Conservation (phyloP, 2,329 filamentous ascomycete genomes). For the Drechmeria coniospora region DNA sequence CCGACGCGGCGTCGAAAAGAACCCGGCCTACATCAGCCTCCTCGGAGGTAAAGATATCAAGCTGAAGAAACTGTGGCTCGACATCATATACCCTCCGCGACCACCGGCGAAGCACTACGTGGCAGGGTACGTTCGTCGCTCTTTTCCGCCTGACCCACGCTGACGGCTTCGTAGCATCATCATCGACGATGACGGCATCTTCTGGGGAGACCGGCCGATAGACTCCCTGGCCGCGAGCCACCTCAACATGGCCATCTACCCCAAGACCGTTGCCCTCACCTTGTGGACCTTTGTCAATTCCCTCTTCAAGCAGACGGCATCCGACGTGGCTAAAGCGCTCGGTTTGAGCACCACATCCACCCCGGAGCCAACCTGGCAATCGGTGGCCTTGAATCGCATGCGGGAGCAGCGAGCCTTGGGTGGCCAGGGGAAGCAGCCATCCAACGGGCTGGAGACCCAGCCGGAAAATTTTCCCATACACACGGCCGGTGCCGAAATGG, state of each 20-base stretch:
- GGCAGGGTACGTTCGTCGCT: conserved; percentile 34
- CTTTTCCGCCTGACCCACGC: not conserved
- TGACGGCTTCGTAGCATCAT: conserved; percentile 24
- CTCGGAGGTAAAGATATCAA: conserved; percentile 32
- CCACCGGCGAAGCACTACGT: conserved; percentile 45
- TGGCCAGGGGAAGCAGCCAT: conserved; percentile 9
- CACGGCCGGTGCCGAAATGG: conserved; percentile 10
- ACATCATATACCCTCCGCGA: conserved; percentile 41
- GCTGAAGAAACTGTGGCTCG: conserved; percentile 40
- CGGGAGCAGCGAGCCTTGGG: conserved; percentile 11
- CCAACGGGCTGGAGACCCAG: conserved; percentile 9
- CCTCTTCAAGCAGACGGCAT: conserved; percentile 28
- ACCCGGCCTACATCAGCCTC: conserved; percentile 23
- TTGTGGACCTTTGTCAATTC: conserved; percentile 36
- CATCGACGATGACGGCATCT: conserved; percentile 31
- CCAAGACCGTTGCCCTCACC: conserved; percentile 33
- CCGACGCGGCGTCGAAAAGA: conserved; percentile 21
- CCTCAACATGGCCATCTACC: conserved; percentile 35
- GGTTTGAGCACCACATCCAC: conserved; percentile 20
- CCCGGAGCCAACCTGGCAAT: conserved; percentile 16
- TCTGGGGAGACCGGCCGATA: conserved; percentile 30
- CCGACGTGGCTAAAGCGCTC: conserved; percentile 27
- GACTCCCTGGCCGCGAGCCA: conserved; percentile 30
- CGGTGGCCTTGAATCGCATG: conserved; percentile 14
- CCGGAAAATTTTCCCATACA: conserved; percentile 10